Base-by-base conservation (phyloP, 192 early-diverging fungal species). In the Gryganskiella cystojenkinii region DNA sequence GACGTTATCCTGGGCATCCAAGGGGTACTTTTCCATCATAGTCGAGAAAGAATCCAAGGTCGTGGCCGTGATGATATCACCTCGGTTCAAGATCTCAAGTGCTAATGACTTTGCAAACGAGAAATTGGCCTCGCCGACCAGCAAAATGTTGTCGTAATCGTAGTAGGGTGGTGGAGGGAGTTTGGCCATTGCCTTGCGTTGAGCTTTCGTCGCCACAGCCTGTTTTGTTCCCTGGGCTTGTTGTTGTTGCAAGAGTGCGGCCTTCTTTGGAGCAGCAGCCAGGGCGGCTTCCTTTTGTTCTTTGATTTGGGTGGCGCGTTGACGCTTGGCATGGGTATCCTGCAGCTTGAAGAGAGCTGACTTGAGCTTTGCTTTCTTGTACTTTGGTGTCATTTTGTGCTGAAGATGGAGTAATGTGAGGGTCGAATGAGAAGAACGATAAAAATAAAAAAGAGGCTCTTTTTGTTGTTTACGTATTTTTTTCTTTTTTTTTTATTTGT, bases 61-160 rank as follows among this genome's bases (percentile, higher is more conserved):
- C 0, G 95, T 98, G 2, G 95, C 95, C 17, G 83, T 82, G 9
- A 95, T 81, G 28, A 81, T 83, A n/a, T 86, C 73, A 14, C 85
- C 86, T 8, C 85, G 81, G 19, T 87, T 81, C 24, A 90, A 80
- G 3, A 91, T 56, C 40, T 76, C 81, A 40, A 86, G 82, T 11
- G 86, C 85, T 13, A 98, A 59, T 20, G 90, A 85, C 51, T 85
- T 86, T 1, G 97, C 90, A 80, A 97, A 99, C 55, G 92, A 93
- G 70, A 99, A 98, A 82, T 98, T 99, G n/a, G 95, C 95, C 82
- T 96, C 95, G 45, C 95, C 95, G 4, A 96, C 71, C 3, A 96
- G 82, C 6, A 96, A 70, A 33, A 96, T 90, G 15, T 67, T 73
- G 70, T 95, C 87, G 17, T 80, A 56, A 19, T 71, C 65, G 9